Conservation (phyloP, 441 rosid species). For the Populus hybrid region DNA sequence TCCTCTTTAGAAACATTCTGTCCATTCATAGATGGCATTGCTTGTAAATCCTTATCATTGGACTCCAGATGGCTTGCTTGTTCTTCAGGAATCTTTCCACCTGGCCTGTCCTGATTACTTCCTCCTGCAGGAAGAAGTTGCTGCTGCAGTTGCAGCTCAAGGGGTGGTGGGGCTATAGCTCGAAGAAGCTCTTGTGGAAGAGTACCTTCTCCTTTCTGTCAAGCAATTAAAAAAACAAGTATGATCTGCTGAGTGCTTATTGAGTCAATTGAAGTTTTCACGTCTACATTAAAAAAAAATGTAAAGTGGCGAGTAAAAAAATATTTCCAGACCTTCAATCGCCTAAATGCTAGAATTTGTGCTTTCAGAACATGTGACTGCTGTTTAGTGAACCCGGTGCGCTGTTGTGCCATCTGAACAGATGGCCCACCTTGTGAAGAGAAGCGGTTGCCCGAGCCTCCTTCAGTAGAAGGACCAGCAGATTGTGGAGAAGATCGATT, state of each 20-base stretch:
- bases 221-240: constrained; percentile 23
- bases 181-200: constrained; percentile 96
- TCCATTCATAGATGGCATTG: constrained; percentile 45
- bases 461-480: constrained; percentile 51
- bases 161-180: constrained; percentile 90
- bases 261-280: constrained; percentile 14
- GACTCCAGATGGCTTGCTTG: constrained; percentile 58
- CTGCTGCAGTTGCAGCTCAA: constrained; percentile 70
- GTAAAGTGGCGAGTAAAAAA: neutral
- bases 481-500: constrained; percentile 60
- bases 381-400: constrained; percentile 78
- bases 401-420: constrained; percentile 57
- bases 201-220: constrained; percentile 93
- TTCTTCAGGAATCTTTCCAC: constrained; percentile 61
- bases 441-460: constrained; percentile 36
- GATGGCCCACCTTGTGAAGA: constrained; percentile 55
- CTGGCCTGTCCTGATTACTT: constrained; percentile 59
- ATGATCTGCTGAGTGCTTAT: constrained; percentile 17
- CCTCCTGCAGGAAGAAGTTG: constrained; percentile 53
- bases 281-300: neutral
- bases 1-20: constrained; percentile 59
- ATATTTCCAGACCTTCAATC: constrained; percentile 65
- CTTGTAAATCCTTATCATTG: constrained; percentile 55
- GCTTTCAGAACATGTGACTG: constrained; percentile 99
- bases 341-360: constrained; percentile 94